phyloP scores from a whole-genome alignment of 2,329 filamentous ascomycete genomes.

The Penicillium sumatraense region DNA sequence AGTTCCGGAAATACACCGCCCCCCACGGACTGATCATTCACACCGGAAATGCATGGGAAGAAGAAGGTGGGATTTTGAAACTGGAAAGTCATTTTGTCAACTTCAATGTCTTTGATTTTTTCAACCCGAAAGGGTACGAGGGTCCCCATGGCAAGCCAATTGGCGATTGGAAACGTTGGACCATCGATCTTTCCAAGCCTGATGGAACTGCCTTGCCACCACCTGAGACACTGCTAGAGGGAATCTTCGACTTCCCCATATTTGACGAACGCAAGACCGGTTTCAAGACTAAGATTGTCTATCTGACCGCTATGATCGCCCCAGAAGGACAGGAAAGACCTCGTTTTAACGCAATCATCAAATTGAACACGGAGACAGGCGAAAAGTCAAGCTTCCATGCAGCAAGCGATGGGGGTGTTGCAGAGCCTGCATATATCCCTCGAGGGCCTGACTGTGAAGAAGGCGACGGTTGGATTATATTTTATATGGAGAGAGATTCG shows the following conservation, averaged over 20 bases:
- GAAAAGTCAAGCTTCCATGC: not conserved
- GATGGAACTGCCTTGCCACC: not conserved
- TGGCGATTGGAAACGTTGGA: not conserved
- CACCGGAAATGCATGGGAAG: not conserved
- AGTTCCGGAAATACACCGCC: not conserved
- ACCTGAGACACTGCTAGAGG: not conserved
- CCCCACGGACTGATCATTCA: not conserved
- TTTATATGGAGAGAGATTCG: not conserved
- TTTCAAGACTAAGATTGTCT: not conserved
- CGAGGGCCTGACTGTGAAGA: not conserved
- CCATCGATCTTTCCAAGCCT: not conserved
- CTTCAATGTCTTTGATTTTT: not conserved
- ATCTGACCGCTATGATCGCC: not conserved
- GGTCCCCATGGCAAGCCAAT: not conserved
- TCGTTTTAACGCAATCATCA: not conserved
- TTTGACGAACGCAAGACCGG: not conserved
- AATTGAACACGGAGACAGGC: not conserved
- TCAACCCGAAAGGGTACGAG: not conserved
- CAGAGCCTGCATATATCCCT: not conserved
- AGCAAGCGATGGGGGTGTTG: not conserved
- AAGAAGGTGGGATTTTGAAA: not conserved
- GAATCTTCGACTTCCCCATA: not conserved
- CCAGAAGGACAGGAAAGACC: not conserved
- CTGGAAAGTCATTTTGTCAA: not conserved
- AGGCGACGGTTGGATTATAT: not conserved